Conservation (phyloP, 495 filamentous ascomycete genomes). For the Podospora conica region DNA sequence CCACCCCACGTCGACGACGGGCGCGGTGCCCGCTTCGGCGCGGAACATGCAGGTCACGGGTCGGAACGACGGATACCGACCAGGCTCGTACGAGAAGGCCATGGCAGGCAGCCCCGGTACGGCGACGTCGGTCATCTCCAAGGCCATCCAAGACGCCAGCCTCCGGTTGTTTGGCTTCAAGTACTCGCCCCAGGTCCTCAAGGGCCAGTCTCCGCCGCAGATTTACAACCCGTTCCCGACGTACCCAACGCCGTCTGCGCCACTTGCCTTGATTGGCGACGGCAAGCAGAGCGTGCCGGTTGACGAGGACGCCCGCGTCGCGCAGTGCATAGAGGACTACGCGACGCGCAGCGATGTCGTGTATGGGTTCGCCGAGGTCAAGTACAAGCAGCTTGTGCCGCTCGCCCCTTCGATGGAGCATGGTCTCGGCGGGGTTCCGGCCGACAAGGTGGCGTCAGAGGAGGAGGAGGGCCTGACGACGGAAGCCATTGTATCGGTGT, state of each 20-base stretch:
- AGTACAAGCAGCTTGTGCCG: constrained; percentile 92
- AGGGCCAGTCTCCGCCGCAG: constrained; percentile 69
- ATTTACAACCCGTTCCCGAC: constrained; percentile 76
- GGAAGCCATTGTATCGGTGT: constrained; percentile 78
- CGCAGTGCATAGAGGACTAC: constrained; percentile 80
- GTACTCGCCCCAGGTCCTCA: constrained; percentile 59
- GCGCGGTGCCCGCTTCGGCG: constrained; percentile 50
- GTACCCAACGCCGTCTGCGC: constrained; percentile 62
- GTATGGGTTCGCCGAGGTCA: constrained; percentile 94
- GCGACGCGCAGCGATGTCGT: constrained; percentile 92
- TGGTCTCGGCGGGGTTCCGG: constrained; percentile 53
- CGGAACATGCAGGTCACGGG: constrained; percentile 66
- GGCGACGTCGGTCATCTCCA: constrained; percentile 83
- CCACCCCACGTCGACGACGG: constrained; percentile 49
- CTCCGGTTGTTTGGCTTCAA: constrained; percentile 72
- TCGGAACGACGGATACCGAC: constrained; percentile 58
- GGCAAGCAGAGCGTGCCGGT: constrained; percentile 51
- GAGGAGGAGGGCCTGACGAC: constrained; percentile 70
- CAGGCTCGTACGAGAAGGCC: constrained; percentile 69
- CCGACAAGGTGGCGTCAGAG: constrained; percentile 41
- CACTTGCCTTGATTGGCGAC: constrained; percentile 56
- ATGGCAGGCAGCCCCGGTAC: constrained; percentile 71
- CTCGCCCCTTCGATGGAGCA: constrained; percentile 70
- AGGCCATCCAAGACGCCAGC: constrained; percentile 90
- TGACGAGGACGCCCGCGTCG: constrained; percentile 75